These are phyloP conservation scores for Cicer pinnatifidum DNA, from an alignment of 306 rosid genomes.

Conservation along the genomic window DNA sequence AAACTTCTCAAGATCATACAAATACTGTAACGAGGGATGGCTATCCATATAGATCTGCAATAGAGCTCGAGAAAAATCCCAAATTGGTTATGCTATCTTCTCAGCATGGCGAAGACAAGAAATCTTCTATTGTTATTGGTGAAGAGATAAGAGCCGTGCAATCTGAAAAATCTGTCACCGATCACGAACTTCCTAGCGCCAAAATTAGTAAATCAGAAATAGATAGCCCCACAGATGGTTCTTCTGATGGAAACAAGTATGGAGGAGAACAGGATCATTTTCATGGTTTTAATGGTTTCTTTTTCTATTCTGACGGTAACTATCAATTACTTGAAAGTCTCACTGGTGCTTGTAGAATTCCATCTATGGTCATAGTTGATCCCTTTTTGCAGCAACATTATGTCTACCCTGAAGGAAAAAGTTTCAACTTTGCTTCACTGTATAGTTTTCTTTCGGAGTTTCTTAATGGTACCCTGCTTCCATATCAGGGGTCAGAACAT, in stretches of 20 bases:
- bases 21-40: slow-evolving; percentile 45
- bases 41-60: slow-evolving; percentile 49
- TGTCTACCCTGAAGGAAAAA: slow-evolving; percentile 61
- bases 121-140: slow-evolving; percentile 43
- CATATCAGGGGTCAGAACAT: slow-evolving; percentile 66
- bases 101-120: slow-evolving; percentile 53
- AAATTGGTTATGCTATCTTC: slow-evolving; percentile 47
- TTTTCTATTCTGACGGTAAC: slow-evolving; percentile 85
- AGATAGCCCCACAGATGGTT: slow-evolving; percentile 39
- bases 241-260: slow-evolving; percentile 45
- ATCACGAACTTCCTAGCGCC: slow-evolving; percentile 46
- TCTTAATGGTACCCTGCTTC: slow-evolving; percentile 72
- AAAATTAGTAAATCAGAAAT: slow-evolving; percentile 47
- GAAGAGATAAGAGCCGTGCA: slow-evolving; percentile 46
- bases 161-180: slow-evolving; percentile 50
- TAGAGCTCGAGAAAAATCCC: slow-evolving; percentile 53
- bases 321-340: slow-evolving; percentile 69
- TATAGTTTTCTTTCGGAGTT: slow-evolving; percentile 64
- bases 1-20: slow-evolving; percentile 47
- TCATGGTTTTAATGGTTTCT: slow-evolving; percentile 73
- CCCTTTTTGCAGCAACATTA: slow-evolving; percentile 77
- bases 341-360: slow-evolving; percentile 68
- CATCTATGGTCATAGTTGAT: slow-evolving; percentile 81
- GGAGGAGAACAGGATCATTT: slow-evolving; percentile 50
- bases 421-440: slow-evolving; percentile 60